Percentiles rank a stretch among this genome's conserved stretches.
Conservation (phyloP, 352 stramenopile genomes). For the Pythium volutum region DNA sequence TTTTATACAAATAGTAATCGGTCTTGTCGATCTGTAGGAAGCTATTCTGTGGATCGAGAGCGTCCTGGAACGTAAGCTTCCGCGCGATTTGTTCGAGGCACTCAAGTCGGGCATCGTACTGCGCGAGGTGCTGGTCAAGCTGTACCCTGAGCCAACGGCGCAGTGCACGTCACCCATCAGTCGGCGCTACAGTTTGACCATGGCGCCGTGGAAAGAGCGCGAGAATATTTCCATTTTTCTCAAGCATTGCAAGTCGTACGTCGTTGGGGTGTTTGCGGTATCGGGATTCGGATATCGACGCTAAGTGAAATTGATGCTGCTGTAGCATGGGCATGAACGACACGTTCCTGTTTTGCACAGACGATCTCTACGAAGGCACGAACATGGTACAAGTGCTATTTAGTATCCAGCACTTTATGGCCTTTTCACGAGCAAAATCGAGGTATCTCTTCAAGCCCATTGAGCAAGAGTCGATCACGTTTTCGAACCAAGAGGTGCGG, state of each 20-base stretch:
- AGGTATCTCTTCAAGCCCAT: constrained; percentile 46
- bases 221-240: constrained; percentile 86
- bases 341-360: constrained; percentile 77
- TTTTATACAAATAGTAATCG: background rate
- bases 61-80: constrained; percentile 55
- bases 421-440: constrained; percentile 50
- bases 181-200: constrained; percentile 59
- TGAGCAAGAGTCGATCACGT: constrained; percentile 37
- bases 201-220: constrained; percentile 83
- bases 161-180: constrained; percentile 66
- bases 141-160: constrained; percentile 48
- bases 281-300: background rate
- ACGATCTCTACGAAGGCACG: constrained; percentile 81
- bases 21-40: constrained; percentile 34
- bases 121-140: constrained; percentile 59
- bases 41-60: constrained; percentile 71
- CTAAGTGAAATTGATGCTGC: background rate
- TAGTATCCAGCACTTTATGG: constrained; percentile 73
- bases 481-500: constrained; percentile 66
- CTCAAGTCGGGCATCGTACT: constrained; percentile 77
- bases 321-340: constrained; percentile 79
- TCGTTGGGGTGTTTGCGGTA: background rate
- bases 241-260: constrained; percentile 76
- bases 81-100: constrained; percentile 52
- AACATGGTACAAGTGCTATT: constrained; percentile 86